These are phyloP conservation scores for Lithospermum erythrorhizon DNA, from an alignment of 257 asterid genomes.

Conservation along the genomic window DNA sequence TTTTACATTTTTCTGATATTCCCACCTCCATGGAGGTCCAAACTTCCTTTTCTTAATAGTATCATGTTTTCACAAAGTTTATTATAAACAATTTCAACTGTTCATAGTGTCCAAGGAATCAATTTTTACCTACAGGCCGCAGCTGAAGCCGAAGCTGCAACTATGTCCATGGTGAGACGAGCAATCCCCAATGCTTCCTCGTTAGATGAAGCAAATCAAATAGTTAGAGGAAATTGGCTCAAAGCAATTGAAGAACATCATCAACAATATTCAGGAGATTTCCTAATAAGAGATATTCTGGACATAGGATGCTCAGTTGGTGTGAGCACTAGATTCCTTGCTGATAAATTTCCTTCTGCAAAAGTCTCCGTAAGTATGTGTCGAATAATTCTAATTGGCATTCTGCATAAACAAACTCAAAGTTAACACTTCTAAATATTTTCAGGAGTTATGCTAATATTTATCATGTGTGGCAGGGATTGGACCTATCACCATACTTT, in stretches of 20 bases:
- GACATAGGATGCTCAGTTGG: constrained; percentile 96
- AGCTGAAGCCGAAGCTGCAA: constrained; percentile 95
- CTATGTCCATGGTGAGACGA: constrained; percentile 78
- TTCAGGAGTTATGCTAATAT: not conserved
- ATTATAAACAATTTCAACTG: too few relatives aligned
- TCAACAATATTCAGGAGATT: constrained; percentile 32
- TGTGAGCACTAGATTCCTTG: constrained; percentile 71
- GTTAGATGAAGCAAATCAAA: constrained; percentile 67
- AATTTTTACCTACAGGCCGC: constrained; percentile 59
- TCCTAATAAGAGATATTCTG: constrained; percentile 41
- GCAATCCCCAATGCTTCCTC: constrained; percentile 75
- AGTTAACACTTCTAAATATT: not conserved
- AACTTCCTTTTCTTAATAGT: too few relatives aligned
- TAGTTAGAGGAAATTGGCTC: constrained; percentile 91
- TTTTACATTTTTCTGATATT: not conserved
- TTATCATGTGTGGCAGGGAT: constrained; percentile 43
- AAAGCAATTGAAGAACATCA: constrained; percentile 67
- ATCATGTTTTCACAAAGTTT: too few relatives aligned
- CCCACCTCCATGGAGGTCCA: not conserved
- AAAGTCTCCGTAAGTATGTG: constrained; percentile 43
- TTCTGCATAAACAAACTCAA: not conserved
- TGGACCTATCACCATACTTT: constrained; percentile 86
- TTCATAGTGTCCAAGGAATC: not conserved
- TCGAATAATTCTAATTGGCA: not conserved
- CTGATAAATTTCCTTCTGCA: constrained; percentile 60